These are phyloP conservation scores for Suhomyces chickasaworum DNA, from an alignment of 1,139 yeast species.

Conservation along the genomic window DNA sequence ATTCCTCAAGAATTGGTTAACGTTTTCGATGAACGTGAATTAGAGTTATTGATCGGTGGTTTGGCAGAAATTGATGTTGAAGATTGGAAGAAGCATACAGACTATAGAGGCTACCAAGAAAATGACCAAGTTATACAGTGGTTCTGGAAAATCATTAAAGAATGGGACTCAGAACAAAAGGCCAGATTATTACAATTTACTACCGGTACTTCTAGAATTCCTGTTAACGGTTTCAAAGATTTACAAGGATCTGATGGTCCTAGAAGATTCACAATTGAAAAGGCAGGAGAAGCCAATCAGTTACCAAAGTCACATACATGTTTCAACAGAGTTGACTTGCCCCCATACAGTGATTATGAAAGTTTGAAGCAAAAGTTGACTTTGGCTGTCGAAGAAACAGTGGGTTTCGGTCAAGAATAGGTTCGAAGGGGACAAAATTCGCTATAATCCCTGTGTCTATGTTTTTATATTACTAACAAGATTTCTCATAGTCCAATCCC, in stretches of 20 bases:
- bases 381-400: constrained; percentile 90
- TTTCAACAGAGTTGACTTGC: constrained; percentile 90
- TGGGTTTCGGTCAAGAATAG: constrained; percentile 95
- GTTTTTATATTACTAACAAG: not conserved
- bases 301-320: constrained; percentile 96
- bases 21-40: constrained; percentile 96
- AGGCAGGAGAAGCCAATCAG: constrained; percentile 92
- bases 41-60: constrained; percentile 96
- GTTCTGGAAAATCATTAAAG: constrained; percentile 95
- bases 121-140: constrained; percentile 94
- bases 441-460: not conserved
- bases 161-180: constrained; percentile 96
- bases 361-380: constrained; percentile 78
- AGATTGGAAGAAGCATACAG: constrained; percentile 99
- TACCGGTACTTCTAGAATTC: constrained; percentile 98
- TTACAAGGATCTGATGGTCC: constrained; percentile 99
- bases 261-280: constrained; percentile 95
- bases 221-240: constrained; percentile 98
- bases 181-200: constrained; percentile 94
- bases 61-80: constrained; percentile 96
- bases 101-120: constrained; percentile 96
- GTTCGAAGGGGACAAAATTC: not conserved
- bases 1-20: constrained; percentile 95
- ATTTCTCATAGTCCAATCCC: not conserved
- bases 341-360: constrained; percentile 76